Evolutionary conservation across 768 basidiomycete species (phyloP).

Genomic region (Leucogyrophana mollusca): DNA sequence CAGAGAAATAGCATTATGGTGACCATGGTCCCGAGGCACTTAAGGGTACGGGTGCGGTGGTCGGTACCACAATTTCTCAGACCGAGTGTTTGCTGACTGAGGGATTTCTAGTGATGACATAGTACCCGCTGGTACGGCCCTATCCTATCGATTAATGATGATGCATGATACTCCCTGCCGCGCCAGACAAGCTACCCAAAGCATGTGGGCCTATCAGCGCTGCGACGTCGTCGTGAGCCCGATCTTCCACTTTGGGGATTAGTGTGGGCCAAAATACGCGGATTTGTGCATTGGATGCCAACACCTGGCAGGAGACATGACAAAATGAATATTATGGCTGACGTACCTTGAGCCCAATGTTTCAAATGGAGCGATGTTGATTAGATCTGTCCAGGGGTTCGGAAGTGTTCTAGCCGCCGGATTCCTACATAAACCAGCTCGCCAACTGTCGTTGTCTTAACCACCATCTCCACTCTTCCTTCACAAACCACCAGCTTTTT

Average conservation of each 20-base stretch:
- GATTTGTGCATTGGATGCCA: conserved; percentile 2
- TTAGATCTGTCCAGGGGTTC: background rate
- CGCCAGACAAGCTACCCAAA: no score
- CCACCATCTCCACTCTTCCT: background rate
- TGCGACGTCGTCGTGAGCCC: conserved; percentile 2
- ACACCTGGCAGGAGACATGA: conserved; percentile 2
- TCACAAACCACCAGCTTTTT: background rate
- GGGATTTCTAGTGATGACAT: no score
- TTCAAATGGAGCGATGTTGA: conserved; percentile 1
- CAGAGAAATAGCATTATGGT: no score
- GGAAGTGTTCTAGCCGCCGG: background rate
- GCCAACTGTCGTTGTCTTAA: conserved; percentile 1
- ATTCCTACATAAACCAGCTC: conserved; percentile 14
- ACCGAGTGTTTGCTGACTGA: no score
- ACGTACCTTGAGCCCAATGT: background rate
- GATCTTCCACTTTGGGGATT: conserved; percentile 6
- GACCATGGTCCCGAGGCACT: no score
- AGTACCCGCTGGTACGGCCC: no score
- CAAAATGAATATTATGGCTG: conserved; percentile 1
- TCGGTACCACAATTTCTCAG: no score
- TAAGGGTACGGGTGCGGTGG: no score
- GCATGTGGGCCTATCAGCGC: background rate
- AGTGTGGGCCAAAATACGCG: background rate
- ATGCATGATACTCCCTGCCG: no score
- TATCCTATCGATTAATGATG: no score